phyloP scores from a whole-genome alignment of 2,329 filamentous ascomycete species.

The Pyricularia pennisetigena region DNA sequence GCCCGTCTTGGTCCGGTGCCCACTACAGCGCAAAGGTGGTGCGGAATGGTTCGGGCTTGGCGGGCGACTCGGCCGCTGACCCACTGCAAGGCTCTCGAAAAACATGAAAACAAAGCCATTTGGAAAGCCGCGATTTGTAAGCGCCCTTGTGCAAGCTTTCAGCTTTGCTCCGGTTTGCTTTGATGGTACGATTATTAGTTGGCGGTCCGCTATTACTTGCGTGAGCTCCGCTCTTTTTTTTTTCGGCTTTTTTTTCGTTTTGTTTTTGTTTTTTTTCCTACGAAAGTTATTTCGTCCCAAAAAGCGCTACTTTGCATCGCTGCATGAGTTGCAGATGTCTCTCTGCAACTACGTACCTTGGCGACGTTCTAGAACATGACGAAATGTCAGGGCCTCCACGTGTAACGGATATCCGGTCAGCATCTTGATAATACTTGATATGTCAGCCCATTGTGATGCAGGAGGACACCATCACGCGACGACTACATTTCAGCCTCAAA shows the following conservation, averaged over 20 bases:
- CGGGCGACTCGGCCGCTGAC: no score
- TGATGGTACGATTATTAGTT: background rate
- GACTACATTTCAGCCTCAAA: background rate
- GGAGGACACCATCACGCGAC: background rate
- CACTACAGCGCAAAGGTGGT: background rate
- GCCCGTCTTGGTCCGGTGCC: background rate
- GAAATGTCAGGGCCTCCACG: background rate
- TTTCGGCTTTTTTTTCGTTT: background rate
- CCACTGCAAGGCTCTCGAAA: background rate
- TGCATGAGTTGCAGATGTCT: background rate
- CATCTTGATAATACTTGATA: background rate
- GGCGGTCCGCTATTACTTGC: background rate
- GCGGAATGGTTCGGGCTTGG: background rate
- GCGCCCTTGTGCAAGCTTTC: background rate
- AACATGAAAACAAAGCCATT: background rate
- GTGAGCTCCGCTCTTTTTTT: background rate
- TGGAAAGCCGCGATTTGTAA: background rate
- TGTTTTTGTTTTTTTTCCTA: background rate
- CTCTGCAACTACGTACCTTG: background rate
- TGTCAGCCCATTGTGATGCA: background rate
- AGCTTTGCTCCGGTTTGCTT: no score
- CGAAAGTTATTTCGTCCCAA: background rate
- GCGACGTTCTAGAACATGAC: background rate
- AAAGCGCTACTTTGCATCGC: background rate
- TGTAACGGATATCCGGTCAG: background rate